Evolutionary conservation across 108 stramenopile species (phyloP), one percentile per base, ranked within the genome.

Genomic region (Pseudonitzschia multistriata): DNA sequence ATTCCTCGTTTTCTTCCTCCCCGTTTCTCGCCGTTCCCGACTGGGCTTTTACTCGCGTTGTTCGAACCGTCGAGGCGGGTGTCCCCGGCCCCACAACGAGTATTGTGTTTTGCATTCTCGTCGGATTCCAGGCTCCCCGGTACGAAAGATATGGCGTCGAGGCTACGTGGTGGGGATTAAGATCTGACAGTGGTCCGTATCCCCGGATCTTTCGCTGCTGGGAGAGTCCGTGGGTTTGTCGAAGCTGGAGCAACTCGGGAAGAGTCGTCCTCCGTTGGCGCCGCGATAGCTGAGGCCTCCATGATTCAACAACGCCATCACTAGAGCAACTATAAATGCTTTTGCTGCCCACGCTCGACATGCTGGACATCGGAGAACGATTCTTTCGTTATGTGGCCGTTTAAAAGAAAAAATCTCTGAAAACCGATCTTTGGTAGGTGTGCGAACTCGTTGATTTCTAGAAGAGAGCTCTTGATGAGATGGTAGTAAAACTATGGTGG

Each of bases 91-190:
- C 91, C 17, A 89, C 79, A 5, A 86, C 81, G 8, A 92, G 74
- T 60, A 83, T 92, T 79, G 88, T 85, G 65, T 92, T 89, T 73
- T 92, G 83, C 72, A 92, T 57, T 49, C 91, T 62, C 24, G 67
- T 62, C 37, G 68, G 68, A 76, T 92, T 92, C 91, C 91, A 59
- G 19, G 57, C 57, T 29, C 57, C 57, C 57, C 57, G 57, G n/a
- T 59, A 59, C 36, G 57, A 59, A 59, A 59, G 57, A 59, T 59
- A 59, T 11, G 25, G 7, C 15, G n/a, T 35, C 34, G 57, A 59
- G 25, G 31, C 57, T 3, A 35, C 31, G 19, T 59, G 57, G 2
- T 59, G 25, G 13, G 33, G 31, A 33, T 59, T 59, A 0, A 33
- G 6, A 33, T 30, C 35, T 33, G 57, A 59, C 13, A 30, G 13